These are phyloP conservation scores for Nicotiana sylvestris DNA, from an alignment of 257 asterid species.

Conservation along the genomic window DNA sequence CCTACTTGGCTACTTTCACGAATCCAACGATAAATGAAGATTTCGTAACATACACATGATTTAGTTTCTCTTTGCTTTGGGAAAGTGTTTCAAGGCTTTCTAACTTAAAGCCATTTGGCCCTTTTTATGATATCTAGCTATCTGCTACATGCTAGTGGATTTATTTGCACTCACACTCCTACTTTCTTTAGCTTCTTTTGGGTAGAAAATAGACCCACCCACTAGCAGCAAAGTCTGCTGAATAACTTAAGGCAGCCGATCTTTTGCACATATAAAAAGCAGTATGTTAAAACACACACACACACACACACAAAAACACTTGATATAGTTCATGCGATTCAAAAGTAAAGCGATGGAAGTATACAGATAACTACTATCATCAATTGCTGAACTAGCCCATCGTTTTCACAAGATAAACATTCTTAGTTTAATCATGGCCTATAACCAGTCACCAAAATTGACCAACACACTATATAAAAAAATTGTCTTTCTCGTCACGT, in stretches of 20 bases:
- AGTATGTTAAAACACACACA: background rate
- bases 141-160: constrained; percentile 3
- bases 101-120: constrained; percentile 37
- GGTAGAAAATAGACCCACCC: background rate
- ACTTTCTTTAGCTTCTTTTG: constrained; percentile 32
- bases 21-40: background rate
- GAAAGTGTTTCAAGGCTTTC: constrained; percentile 6
- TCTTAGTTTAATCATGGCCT: constrained; percentile 16
- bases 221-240: background rate
- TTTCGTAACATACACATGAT: background rate
- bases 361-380: background rate
- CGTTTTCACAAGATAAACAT: constrained; percentile 12
- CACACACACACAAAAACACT: background rate
- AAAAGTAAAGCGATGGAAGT: background rate
- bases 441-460: constrained; percentile 23
- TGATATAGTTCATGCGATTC: background rate
- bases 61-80: constrained; percentile 18
- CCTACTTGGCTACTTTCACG: background rate
- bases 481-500: background rate
- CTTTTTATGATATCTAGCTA: constrained; percentile 25
- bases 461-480: constrained; percentile 19
- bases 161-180: constrained; percentile 18
- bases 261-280: too few relatives aligned
- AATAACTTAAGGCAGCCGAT: background rate
- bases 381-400: background rate